These are phyloP conservation scores for Thielaviopsis euricoi DNA, from an alignment of 2,329 filamentous ascomycete species.

Conservation along the genomic window DNA sequence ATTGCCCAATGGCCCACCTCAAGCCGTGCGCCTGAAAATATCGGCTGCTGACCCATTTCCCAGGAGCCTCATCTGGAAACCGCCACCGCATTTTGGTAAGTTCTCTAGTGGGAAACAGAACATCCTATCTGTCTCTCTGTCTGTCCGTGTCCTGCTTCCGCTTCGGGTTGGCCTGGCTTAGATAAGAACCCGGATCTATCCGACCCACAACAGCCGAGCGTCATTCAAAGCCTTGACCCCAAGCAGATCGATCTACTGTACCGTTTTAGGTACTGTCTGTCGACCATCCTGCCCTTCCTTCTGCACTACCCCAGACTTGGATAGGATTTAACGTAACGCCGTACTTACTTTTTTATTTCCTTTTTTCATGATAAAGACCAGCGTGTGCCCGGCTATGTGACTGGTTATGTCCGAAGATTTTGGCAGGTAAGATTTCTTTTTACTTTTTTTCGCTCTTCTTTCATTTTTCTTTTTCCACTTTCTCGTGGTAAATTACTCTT, in stretches of 20 bases:
- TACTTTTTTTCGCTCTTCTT: background rate
- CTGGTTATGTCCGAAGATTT: conserved; percentile 85
- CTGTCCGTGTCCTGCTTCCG: too few species aligned
- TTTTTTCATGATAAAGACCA: conserved; percentile 44
- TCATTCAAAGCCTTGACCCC: background rate
- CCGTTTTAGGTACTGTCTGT: too few species aligned
- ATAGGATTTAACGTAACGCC: too few species aligned
- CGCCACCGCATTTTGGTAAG: conserved; percentile 83
- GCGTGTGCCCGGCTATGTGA: conserved; percentile 76
- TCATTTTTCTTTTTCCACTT: conserved; percentile 3
- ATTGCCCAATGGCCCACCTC: too few species aligned
- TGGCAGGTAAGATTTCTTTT: conserved; percentile 62
- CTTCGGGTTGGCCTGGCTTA: too few species aligned
- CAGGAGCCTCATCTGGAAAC: conserved; percentile 92
- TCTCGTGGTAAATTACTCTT: background rate
- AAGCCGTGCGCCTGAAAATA: background rate
- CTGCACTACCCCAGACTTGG: background rate
- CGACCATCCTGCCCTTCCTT: conserved; percentile 4
- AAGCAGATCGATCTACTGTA: too few species aligned
- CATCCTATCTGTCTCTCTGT: too few species aligned
- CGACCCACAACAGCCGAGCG: too few species aligned
- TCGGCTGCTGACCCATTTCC: background rate
- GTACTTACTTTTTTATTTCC: conserved; percentile 5
- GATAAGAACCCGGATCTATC: too few species aligned
- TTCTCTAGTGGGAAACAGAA: background rate